phyloP scores from a whole-genome alignment of 2,329 filamentous ascomycete species.

The Hymenotorrendiella dingleyae region DNA sequence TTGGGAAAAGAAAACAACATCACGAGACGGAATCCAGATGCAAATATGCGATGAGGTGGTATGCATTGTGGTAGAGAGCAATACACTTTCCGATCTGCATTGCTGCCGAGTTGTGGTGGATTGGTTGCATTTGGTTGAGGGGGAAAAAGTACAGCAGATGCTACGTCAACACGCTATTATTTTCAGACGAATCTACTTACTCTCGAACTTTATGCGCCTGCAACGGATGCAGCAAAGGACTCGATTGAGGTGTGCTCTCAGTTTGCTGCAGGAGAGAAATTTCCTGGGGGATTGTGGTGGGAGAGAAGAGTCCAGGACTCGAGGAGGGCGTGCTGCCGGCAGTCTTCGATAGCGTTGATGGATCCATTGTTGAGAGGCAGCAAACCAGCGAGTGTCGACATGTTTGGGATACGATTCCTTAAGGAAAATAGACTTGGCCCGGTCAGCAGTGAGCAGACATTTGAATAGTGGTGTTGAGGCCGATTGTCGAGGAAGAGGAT shows the following conservation, averaged over 20 bases:
- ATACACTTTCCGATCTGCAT: too few relatives aligned
- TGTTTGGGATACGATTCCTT: constrained; percentile 10
- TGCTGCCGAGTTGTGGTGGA: too few relatives aligned
- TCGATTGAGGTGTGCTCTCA: constrained; percentile 46
- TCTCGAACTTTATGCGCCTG: constrained; percentile 71
- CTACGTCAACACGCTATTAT: too few relatives aligned
- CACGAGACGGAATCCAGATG: not conserved
- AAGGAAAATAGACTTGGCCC: not conserved
- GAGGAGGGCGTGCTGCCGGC: constrained; percentile 53
- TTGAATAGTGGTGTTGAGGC: not conserved
- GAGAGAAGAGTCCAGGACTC: constrained; percentile 57
- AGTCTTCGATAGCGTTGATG: constrained; percentile 19
- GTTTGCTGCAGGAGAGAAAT: constrained; percentile 35
- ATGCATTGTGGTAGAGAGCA: too few relatives aligned
- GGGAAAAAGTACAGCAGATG: too few relatives aligned
- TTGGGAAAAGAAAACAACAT: not conserved
- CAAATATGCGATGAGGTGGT: too few relatives aligned
- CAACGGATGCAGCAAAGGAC: constrained; percentile 63
- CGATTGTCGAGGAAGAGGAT: not conserved
- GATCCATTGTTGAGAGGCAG: constrained; percentile 29
- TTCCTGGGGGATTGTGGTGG: constrained; percentile 33
- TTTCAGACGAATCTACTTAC: too few relatives aligned
- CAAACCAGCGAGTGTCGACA: constrained; percentile 14
- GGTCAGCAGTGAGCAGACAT: constrained; percentile 7
- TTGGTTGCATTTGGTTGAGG: not conserved